Evolutionary conservation across 805 yeast genomes (phyloP).

Genomic region (Pichia kluyveri): DNA sequence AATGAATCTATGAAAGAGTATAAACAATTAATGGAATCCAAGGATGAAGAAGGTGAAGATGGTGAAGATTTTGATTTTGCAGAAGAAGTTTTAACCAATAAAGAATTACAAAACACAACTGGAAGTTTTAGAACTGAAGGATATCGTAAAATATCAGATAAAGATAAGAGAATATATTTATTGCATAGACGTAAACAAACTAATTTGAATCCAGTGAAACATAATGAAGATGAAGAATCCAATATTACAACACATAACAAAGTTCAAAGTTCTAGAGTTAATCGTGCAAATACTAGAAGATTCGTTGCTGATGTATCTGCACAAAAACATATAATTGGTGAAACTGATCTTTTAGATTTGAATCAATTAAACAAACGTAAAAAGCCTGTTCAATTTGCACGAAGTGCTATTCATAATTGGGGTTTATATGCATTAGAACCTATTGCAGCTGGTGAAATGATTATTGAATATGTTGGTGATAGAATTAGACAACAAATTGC

Average conservation of each 20-base stretch:
- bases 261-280: slow-evolving; percentile 69
- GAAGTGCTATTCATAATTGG: slow-evolving; percentile 98
- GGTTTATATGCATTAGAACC: slow-evolving; percentile 94
- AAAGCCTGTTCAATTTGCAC: slow-evolving; percentile 92
- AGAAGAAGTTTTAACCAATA: slow-evolving; percentile 18
- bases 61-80: slow-evolving; percentile 21
- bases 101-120: slow-evolving; percentile 31
- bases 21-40: slow-evolving; percentile 15
- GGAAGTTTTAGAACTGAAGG: slow-evolving; percentile 72
- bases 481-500: slow-evolving; percentile 89
- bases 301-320: slow-evolving; percentile 85
- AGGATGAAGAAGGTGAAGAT: slow-evolving; percentile 16
- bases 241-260: slow-evolving; percentile 22
- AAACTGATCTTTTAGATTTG: slow-evolving; percentile 70
- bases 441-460: slow-evolving; percentile 94
- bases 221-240: slow-evolving; percentile 40
- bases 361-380: slow-evolving; percentile 84
- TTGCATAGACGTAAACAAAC: slow-evolving; percentile 71
- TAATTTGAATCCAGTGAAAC: slow-evolving; percentile 57
- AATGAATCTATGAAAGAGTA: slow-evolving; percentile 26
- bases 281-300: slow-evolving; percentile 79
- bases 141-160: slow-evolving; percentile 62
- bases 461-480: slow-evolving; percentile 96
- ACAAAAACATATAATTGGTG: slow-evolving; percentile 69
- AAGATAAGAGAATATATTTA: slow-evolving; percentile 62